Evolutionary conservation across 2,329 filamentous ascomycete species (phyloP).

Genomic region (Endothia cerciana): DNA sequence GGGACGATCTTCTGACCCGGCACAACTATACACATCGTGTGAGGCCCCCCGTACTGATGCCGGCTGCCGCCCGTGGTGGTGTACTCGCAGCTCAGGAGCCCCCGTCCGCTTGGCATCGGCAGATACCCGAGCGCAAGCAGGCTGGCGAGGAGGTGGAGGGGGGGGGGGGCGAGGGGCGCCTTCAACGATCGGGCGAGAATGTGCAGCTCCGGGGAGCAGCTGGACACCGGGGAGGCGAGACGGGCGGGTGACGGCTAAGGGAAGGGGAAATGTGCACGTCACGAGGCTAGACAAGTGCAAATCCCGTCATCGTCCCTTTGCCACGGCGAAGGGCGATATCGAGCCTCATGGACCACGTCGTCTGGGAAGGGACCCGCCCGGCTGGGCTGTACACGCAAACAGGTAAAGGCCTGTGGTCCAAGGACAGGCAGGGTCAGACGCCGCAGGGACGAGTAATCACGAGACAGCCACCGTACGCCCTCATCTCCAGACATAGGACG

Average conservation of each 20-base stretch:
- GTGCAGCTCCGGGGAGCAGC: background rate
- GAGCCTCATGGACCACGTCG: background rate
- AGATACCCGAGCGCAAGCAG: slow-evolving; percentile 3
- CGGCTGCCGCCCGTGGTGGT: background rate
- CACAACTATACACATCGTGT: background rate
- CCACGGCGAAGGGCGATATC: background rate
- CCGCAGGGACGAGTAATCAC: slow-evolving; percentile 8
- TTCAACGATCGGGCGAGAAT: background rate
- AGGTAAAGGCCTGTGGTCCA: background rate
- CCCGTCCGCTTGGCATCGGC: background rate
- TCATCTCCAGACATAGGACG: background rate
- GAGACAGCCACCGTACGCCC: slow-evolving; percentile 1
- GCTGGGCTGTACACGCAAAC: background rate
- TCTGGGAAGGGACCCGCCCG: background rate
- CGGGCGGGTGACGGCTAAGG: background rate
- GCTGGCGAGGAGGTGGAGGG: too few species aligned
- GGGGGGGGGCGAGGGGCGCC: too few species aligned
- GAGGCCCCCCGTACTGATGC: background rate
- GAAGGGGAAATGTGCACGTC: background rate
- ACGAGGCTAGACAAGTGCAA: background rate
- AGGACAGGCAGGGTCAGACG: background rate
- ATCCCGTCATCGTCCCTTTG: background rate
- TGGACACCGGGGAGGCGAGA: background rate
- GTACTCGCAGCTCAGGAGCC: background rate
- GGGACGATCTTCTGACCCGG: background rate